Evolutionary conservation across 2,329 filamentous ascomycete species (phyloP).

Genomic region (Iodosphaeria phyllophila): DNA sequence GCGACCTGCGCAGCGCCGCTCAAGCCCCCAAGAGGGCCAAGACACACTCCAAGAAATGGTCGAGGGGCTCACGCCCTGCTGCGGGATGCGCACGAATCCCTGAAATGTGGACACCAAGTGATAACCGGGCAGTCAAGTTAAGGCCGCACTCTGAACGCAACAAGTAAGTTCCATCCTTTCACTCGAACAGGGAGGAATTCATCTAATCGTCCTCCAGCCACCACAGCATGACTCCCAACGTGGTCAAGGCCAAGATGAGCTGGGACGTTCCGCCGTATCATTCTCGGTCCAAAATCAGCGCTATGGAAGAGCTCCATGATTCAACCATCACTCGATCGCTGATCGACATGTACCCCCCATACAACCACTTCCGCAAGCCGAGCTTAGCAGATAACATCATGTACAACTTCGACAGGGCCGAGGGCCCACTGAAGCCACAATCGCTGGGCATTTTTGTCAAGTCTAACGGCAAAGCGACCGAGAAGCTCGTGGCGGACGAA

Average conservation of each 20-base stretch:
- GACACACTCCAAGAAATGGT: constrained; percentile 23
- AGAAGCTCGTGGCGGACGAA: constrained; percentile 26
- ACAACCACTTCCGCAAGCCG: constrained; percentile 5
- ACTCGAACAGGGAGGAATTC: not conserved
- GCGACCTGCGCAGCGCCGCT: constrained; percentile 23
- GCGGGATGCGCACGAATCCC: constrained; percentile 12
- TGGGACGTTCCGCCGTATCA: constrained; percentile 10
- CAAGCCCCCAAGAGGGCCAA: constrained; percentile 24
- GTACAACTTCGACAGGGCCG: constrained; percentile 23
- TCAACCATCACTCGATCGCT: constrained; percentile 15
- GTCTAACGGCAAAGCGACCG: constrained; percentile 18
- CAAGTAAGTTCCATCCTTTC: constrained; percentile 11
- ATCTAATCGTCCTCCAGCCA: constrained; percentile 4
- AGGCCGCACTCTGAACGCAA: constrained; percentile 16
- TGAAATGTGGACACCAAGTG: constrained; percentile 4
- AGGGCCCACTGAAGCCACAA: constrained; percentile 19
- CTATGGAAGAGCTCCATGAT: constrained; percentile 17
- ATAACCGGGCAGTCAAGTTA: constrained; percentile 14
- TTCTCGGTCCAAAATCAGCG: constrained; percentile 15
- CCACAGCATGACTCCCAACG: constrained; percentile 13
- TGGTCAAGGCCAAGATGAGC: constrained; percentile 16
- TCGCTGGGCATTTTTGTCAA: constrained; percentile 20
- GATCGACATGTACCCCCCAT: constrained; percentile 14
- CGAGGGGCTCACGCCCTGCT: constrained; percentile 15
- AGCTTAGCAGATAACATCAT: constrained; percentile 16